Conservation (phyloP, 2,329 filamentous ascomycete genomes). For the Fusarium sp. region DNA sequence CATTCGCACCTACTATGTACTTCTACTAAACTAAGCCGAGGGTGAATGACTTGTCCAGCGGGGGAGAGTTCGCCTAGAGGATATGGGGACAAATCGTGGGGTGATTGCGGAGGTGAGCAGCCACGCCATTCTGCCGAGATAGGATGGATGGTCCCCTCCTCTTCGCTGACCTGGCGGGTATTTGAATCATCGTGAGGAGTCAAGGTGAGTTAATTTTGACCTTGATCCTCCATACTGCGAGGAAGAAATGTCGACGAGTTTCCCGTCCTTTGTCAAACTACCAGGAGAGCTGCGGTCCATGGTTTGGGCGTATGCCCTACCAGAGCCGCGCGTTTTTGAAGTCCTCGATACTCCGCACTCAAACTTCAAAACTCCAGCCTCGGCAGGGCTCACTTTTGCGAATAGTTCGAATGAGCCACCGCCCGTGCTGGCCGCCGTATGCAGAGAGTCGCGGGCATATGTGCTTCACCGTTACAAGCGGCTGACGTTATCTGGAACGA, state of each 20-base stretch:
- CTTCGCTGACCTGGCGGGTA: conserved; percentile 8
- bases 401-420: conserved; percentile 30
- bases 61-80: conserved; percentile 13
- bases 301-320: conserved; percentile 29
- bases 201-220: not conserved
- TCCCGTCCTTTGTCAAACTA: conserved; percentile 23
- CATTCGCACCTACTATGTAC: not conserved
- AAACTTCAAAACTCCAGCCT: conserved; percentile 29
- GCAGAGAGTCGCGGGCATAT: conserved; percentile 22
- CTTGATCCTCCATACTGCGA: not conserved
- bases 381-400: conserved; percentile 31
- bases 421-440: conserved; percentile 19
- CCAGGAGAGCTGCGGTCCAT: conserved; percentile 35
- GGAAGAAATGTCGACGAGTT: conserved; percentile 11
- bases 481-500: conserved; percentile 23
- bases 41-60: conserved; percentile 10
- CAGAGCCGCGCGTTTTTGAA: conserved; percentile 34
- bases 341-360: conserved; percentile 32
- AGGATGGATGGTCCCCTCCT: not conserved
- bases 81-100: conserved; percentile 24
- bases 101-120: conserved; percentile 25
- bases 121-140: conserved; percentile 13
- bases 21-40: conserved; percentile 21
- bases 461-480: conserved; percentile 24
- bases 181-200: not conserved